Percentiles rank a stretch among this genome's conserved stretches.
Evolutionary conservation across 768 basidiomycete species (phyloP).

Genomic region (Leccinum fibrillosum): DNA sequence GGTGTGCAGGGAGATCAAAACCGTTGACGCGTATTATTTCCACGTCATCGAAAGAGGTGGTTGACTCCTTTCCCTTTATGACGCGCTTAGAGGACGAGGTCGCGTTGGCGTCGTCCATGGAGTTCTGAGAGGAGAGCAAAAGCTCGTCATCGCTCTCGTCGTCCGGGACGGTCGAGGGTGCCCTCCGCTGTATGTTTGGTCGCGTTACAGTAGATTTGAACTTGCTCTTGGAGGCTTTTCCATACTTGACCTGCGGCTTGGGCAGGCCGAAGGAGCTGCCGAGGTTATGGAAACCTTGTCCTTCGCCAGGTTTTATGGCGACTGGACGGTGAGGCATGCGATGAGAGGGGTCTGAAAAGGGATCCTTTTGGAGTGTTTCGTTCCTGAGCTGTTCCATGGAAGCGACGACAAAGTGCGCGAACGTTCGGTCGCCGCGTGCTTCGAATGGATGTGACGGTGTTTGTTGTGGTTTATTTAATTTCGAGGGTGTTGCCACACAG

Average conservation of each 20-base stretch:
- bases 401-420: not conserved
- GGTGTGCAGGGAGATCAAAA: conserved; percentile 19
- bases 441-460: conserved; percentile 12
- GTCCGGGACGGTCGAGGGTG: not conserved
- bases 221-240: conserved; percentile 9
- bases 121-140: conserved; percentile 25
- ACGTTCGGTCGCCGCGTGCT: not conserved
- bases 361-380: not conserved
- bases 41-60: not conserved
- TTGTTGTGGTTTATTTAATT: conserved; percentile 31
- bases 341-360: conserved; percentile 15
- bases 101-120: conserved; percentile 9
- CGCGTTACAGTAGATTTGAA: not conserved
- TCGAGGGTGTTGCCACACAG: conserved; percentile 21
- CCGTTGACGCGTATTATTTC: conserved; percentile 18
- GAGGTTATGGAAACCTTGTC: conserved; percentile 25
- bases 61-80: conserved; percentile 4
- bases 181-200: not conserved
- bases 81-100: conserved; percentile 10
- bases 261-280: conserved; percentile 17
- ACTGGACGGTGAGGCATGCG: conserved; percentile 26
- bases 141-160: conserved; percentile 30
- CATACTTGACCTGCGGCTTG: conserved; percentile 1
- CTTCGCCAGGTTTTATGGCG: conserved; percentile 24
- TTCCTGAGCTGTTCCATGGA: conserved; percentile 23